These are phyloP conservation scores for Cyamopsis tetragonoloba DNA, from an alignment of 306 rosid species.

Conservation along the genomic window DNA sequence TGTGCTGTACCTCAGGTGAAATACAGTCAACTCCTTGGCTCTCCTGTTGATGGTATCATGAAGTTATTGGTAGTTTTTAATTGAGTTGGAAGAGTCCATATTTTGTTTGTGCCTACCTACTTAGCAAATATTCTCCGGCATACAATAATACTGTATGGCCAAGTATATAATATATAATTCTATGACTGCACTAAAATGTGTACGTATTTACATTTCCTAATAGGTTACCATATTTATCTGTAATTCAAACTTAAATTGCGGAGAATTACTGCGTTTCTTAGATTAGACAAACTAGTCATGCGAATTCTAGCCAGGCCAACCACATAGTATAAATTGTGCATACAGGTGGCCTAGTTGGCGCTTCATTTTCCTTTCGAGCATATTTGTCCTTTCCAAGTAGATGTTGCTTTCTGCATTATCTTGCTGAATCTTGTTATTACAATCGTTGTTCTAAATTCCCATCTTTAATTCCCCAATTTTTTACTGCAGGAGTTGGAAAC, in stretches of 20 bases:
- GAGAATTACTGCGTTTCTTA: background rate
- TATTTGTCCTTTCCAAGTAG: background rate
- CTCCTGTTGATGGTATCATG: background rate
- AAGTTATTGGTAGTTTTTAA: background rate
- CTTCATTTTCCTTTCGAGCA: background rate
- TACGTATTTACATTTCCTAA: too few relatives aligned
- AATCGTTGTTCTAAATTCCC: background rate
- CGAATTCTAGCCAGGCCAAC: conserved; percentile 1
- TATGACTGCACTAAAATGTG: too few relatives aligned
- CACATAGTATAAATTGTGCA: background rate
- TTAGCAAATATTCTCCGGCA: background rate
- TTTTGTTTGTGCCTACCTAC: background rate
- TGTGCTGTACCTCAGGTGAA: conserved; percentile 59
- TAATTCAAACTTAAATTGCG: background rate
- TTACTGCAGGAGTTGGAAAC: conserved; percentile 78
- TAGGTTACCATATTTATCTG: background rate
- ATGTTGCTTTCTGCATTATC: conserved; percentile 2
- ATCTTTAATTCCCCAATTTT: background rate
- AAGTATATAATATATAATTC: background rate
- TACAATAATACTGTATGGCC: background rate
- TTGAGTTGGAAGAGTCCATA: background rate
- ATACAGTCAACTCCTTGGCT: conserved; percentile 6
- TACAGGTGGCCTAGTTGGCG: background rate
- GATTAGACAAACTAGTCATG: background rate
- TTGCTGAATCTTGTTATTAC: conserved; percentile 11